These are phyloP conservation scores for Keithomyces neogunnii DNA, from an alignment of 2,329 filamentous ascomycete species.

Conservation along the genomic window DNA sequence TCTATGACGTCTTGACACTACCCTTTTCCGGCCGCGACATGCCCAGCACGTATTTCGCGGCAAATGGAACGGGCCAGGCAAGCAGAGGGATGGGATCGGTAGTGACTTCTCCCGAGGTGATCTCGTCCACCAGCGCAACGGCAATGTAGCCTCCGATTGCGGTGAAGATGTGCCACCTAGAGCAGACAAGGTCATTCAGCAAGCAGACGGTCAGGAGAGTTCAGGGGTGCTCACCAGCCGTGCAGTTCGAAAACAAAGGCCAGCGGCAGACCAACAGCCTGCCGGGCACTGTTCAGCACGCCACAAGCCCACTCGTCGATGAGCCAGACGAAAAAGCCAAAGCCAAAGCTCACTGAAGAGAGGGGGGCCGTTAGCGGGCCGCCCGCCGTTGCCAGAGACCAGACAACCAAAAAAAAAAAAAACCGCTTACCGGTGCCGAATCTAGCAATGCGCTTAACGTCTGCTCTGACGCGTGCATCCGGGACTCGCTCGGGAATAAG, in stretches of 20 bases:
- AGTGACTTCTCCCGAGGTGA: conserved; percentile 24
- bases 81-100: conserved; percentile 19
- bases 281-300: conserved; percentile 17
- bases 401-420: too few relatives aligned
- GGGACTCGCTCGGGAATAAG: conserved; percentile 24
- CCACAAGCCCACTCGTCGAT: conserved; percentile 27
- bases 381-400: too few relatives aligned
- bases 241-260: conserved; percentile 32
- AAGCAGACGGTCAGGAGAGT: too few relatives aligned
- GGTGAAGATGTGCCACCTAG: conserved; percentile 34
- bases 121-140: conserved; percentile 27
- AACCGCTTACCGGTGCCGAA: conserved; percentile 13
- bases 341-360: conserved; percentile 22
- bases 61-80: conserved; percentile 26
- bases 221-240: conserved; percentile 25
- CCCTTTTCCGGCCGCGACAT: background rate
- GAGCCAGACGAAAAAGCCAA: conserved; percentile 31
- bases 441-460: conserved; percentile 11
- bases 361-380: background rate
- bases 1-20: background rate
- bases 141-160: conserved; percentile 31
- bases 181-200: background rate
- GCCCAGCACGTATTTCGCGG: conserved; percentile 2
- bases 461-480: conserved; percentile 14
- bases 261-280: conserved; percentile 23